Evolutionary conservation across 169 alveolate species (phyloP), one percentile per base, ranked within the genome.

Genomic region (Babesia ovis): DNA sequence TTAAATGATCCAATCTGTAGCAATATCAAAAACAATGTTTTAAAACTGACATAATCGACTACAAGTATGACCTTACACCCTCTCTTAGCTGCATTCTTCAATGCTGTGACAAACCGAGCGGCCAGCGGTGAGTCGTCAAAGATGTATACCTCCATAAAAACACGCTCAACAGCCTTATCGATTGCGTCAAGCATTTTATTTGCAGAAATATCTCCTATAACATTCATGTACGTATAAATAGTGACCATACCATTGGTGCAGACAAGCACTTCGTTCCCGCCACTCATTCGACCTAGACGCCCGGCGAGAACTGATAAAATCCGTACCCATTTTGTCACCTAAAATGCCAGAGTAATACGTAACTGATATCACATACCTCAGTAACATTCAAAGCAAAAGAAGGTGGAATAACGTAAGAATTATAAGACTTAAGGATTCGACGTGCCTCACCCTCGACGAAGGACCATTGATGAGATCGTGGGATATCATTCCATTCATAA

Each of bases 111-210:
- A 42, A 91, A 86, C 32, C 60, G 54, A 37, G 83, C 86, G 14
- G 92, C 93, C 32, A 81, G 70, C 14, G 85, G 80, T 0, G 94
- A 90, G 43, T 90, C 92, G 62, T 91, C 95, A 68, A 91, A 87
- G n/a, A 90, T 91, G 77, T 91, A 91, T n/a, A 90, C 80, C 67
- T 91, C 95, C 74, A 91, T 59, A 92, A 93, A 87, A 2, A 91
- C 90, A 22, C 92, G 77, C 45, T 86, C 68, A 74, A 84, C 89
- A 27, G 94, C 91, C 29, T 51, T 60, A 31, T 91, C 85, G n/a
- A 79, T 68, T 16, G 67, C 70, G 20, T 46, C 32, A 12, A 79
- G 41, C 87, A 79, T 79, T 35, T 79, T 77, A 23, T 34, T 22
- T 9, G 68, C 50, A 2, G 87, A 60, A 22, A 51, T 57, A 20